Base-by-base conservation (phyloP, 2,329 filamentous ascomycete species). In the Fusarium sp. region DNA sequence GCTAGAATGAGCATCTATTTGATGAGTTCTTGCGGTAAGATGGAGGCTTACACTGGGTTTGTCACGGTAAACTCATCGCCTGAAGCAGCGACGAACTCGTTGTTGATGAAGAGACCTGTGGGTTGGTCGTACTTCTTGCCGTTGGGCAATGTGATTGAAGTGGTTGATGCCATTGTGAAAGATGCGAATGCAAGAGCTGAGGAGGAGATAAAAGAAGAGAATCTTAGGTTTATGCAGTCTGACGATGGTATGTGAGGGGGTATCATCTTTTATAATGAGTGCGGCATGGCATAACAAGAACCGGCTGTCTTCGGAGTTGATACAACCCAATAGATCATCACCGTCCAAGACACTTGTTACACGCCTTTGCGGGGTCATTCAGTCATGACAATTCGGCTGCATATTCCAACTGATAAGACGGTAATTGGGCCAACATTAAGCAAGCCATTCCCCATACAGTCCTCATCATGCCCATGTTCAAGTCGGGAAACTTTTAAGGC, bases 81-180 rank as follows among this genome's bases (percentile, higher is more conserved):
- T 24, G 65, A 63, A 24, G 62, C 72, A 39, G 66, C 29, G 20
- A 76, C 65, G 37, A 74, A 75, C 33, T 74, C 60, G 16, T 76
- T 76, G 41, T 74, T 70, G 41, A 76, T 76, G 53, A 76, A 76
- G 18, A 76, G 65, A 29, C 74, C 74, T 1, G 70, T 74, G 1
- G 75, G 75, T 28, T 76, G 74, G 83, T 91, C 75, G 69, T 77
- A 79, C 31, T 66, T 74, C 7, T 71, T 66, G 52, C 75, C 75
- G 15, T 77, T 77, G 37, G 75, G 74, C 56, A 74, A 47, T 8
- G 68, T 58, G 26, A 74, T 68, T 33, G 64, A 44, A 6, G 63
- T 63, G 31, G 68, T 48, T 26, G 70, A 72, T 21, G 66, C 48
- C 69, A 72, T 70, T 26, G 8, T 23, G 15, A 18, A 24, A 39